Conservation (phyloP, 768 basidiomycete genomes). For the Plicaturopsis crispa region DNA sequence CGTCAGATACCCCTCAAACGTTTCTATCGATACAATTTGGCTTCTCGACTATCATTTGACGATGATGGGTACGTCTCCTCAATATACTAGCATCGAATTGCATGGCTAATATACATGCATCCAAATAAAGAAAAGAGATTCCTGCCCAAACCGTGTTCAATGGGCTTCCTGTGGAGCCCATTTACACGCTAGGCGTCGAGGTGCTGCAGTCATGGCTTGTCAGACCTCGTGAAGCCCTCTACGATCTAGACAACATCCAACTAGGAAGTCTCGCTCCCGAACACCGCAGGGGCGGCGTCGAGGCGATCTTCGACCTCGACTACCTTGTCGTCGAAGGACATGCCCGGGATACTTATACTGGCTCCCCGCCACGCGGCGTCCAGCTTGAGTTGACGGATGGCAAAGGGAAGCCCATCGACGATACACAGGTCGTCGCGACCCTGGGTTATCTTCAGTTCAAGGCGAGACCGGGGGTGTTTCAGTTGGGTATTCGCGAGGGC, state of each 20-base stretch:
- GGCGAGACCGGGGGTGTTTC: slow-evolving; percentile 83
- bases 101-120: slow-evolving; percentile 1
- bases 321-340: slow-evolving; percentile 93
- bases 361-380: slow-evolving; percentile 77
- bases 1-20: slow-evolving; percentile 79
- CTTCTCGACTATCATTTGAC: slow-evolving; percentile 53
- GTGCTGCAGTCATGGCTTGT: slow-evolving; percentile 91
- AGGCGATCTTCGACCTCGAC: slow-evolving; percentile 82
- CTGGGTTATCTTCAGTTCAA: slow-evolving; percentile 96
- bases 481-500: slow-evolving; percentile 76
- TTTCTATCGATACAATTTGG: slow-evolving; percentile 81
- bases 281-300: slow-evolving; percentile 46
- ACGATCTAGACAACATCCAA: slow-evolving; percentile 95
- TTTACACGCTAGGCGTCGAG: slow-evolving; percentile 93
- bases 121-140: slow-evolving; percentile 42
- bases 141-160: slow-evolving; percentile 56
- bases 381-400: slow-evolving; percentile 72
- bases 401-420: slow-evolving; percentile 49
- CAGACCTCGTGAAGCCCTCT: slow-evolving; percentile 77
- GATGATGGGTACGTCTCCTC: slow-evolving; percentile 50
- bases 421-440: slow-evolving; percentile 91
- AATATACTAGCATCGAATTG: not conserved
- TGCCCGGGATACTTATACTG: slow-evolving; percentile 63
- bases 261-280: slow-evolving; percentile 55
- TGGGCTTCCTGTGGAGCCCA: slow-evolving; percentile 73